phyloP scores from a whole-genome alignment of 169 alveolate genomes.

The Cryptosporidium sp. region DNA sequence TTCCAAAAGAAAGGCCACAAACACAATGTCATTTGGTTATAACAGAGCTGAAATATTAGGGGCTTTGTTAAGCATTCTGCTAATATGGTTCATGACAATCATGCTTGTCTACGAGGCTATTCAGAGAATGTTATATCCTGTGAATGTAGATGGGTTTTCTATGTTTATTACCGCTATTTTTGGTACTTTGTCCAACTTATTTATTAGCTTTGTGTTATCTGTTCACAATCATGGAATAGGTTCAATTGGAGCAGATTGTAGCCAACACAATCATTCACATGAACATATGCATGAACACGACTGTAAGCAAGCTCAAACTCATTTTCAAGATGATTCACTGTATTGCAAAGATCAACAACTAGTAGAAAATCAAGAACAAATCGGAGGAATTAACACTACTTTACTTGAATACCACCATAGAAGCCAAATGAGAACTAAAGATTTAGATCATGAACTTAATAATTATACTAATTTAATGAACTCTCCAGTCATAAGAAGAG shows the following conservation, averaged over 20 bases:
- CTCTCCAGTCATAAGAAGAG: neutral
- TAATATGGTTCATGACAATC: slow-evolving; percentile 94
- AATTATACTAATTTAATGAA: neutral
- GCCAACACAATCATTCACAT: neutral
- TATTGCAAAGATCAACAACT: neutral
- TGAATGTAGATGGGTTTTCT: slow-evolving; percentile 89
- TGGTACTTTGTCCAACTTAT: slow-evolving; percentile 92
- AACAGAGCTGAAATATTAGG: slow-evolving; percentile 97
- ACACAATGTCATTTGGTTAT: slow-evolving; percentile 92
- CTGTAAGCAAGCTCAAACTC: neutral
- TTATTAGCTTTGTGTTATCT: slow-evolving; percentile 89
- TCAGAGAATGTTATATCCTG: slow-evolving; percentile 87
- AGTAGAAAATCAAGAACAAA: neutral
- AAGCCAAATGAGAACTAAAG: neutral
- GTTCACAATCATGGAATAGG: slow-evolving; percentile 85
- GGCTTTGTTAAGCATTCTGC: slow-evolving; percentile 90
- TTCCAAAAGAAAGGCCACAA: slow-evolving; percentile 89
- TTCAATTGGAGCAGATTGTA: slow-evolving; percentile 21
- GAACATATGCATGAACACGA: neutral
- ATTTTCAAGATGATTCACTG: neutral
- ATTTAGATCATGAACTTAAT: neutral
- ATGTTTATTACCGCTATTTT: slow-evolving; percentile 94
- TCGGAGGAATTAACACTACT: neutral
- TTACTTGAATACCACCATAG: neutral
- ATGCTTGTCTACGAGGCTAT: slow-evolving; percentile 93